Base-by-base conservation (phyloP, 768 basidiomycete species). In the Cytidiella melzeri region DNA sequence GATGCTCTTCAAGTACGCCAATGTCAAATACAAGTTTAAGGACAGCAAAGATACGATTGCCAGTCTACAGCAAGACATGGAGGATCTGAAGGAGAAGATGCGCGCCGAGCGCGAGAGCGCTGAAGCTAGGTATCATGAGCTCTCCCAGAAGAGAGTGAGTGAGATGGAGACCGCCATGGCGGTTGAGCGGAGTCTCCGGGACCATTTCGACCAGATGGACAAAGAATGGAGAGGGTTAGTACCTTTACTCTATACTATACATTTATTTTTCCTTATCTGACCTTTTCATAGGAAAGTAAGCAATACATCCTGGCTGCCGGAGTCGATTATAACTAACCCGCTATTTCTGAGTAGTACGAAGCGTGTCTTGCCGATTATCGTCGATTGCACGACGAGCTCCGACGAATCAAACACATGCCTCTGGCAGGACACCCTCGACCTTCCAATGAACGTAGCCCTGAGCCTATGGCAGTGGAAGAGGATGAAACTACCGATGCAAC, bases 151-250 rank as follows among this genome's bases (percentile, higher is more conserved):
- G 43, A 71, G 71, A 23, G 67, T 67, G 21, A 72, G 73, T 41
- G 83, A 82, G 60, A 73, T 69, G 54, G 74, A 81, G 20, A 70
- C 71, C 2, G 73, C 80, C 6, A 61, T 75, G 38, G 70, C 67
- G 9, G 69, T 76, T 28, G 79, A 83, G 68, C 72, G 62, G 48
- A 76, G 66, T 56, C 67, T 85, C 54, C 71, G 76, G 53, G 74
- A 77, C 25, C 77, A 78, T 56, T 75, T 73, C 45, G 67, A 68
- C 43, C 64, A 71, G 34, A 70, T 79, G 52, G 72, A 74, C 26
- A 64, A 60, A 23, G 73, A 65, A 49, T 69, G 69, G 67, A 68
- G 62, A 52, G 56, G 60, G 64, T 72, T 50, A 52, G 71, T 58
- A 45, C 46, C 48, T 27, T 28, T 39, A 25, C 30, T 2, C 34